These are phyloP conservation scores for Phragmites australis DNA, from an alignment of 176 grass and related monocot species.

Conservation along the genomic window DNA sequence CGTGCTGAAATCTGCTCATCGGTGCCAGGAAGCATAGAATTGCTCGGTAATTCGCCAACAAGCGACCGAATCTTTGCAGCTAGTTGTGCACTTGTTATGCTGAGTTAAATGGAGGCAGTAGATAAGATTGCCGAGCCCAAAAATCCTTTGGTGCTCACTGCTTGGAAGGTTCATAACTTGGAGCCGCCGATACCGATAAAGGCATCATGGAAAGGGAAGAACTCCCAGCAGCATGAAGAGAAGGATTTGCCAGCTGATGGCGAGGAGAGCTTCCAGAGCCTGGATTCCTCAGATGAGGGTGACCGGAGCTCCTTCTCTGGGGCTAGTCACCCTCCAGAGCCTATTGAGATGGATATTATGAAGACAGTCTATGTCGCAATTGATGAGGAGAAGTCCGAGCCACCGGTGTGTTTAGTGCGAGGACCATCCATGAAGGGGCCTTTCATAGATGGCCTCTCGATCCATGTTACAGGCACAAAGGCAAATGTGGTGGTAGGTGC, in stretches of 20 bases:
- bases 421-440: conserved; percentile 70
- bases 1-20: conserved; percentile 17
- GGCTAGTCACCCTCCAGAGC: conserved; percentile 80
- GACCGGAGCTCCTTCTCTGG: conserved; percentile 74
- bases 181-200: conserved; percentile 48
- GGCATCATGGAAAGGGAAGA: conserved; percentile 67
- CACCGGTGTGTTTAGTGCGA: conserved; percentile 45
- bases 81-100: conserved; percentile 46
- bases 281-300: conserved; percentile 74
- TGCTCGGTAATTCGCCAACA: conserved; percentile 23
- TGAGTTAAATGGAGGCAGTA: conserved; percentile 51
- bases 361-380: conserved; percentile 92
- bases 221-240: conserved; percentile 51
- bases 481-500: conserved; percentile 36
- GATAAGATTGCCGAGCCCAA: conserved; percentile 57
- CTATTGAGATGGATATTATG: conserved; percentile 88
- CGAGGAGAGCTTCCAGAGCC: conserved; percentile 79
- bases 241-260: conserved; percentile 61
- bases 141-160: conserved; percentile 33
- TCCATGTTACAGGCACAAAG: conserved; percentile 56
- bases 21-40: conserved; percentile 23
- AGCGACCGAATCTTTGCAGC: neutral
- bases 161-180: conserved; percentile 47
- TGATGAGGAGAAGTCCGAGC: conserved; percentile 65
- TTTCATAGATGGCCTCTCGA: conserved; percentile 68